Evolutionary conservation across 768 basidiomycete genomes (phyloP), one percentile per base, ranked within the genome.

Genomic region (Mycena rebaudengoi): DNA sequence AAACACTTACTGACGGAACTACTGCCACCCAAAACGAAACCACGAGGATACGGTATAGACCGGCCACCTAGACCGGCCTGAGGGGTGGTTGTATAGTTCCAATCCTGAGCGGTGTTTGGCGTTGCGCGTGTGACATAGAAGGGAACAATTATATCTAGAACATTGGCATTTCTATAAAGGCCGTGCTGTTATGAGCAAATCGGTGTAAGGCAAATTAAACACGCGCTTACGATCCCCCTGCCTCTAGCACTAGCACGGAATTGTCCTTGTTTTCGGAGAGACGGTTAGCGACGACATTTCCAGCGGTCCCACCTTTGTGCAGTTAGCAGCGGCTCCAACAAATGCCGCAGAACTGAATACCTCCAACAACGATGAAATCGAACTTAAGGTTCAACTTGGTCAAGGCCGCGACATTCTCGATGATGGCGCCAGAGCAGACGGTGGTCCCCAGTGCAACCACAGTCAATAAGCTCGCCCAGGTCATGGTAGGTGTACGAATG

Each of bases 231-330:
- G 71, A 62, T 61, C 35, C 51, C 54, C 74, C 74, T 29, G 74
- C 74, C 60, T 75, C 74, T 16, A 75, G 58, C n/a, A 75, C 51
- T 20, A 75, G 66, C 13, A 75, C 70, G 12, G 59, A 62, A 50
- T 63, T 29, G 10, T 41, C 46, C 2, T 57, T 20, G 43, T 77
- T 60, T 44, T 75, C 73, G 0, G 71, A 63, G 4, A 75, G 68
- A 23, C 74, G 59, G 46, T 64, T 71, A 2, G 74, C 73, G 2
- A 75, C 54, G 18, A 73, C 74, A 48, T 64, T 69, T 18, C 74
- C 74, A 7, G 71, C 71, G 7, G 71, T 71, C 16, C 74, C 74
- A 48, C 62, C 62, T 69, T 32, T 45, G 5, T 23, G 35, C 21
- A 10, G 41, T 33, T n/a, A 2, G 11, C 37, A 30, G 14, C 29